Base-by-base conservation (phyloP, 371 early-diverging fungal genomes). In the Mortierella sp. region DNA sequence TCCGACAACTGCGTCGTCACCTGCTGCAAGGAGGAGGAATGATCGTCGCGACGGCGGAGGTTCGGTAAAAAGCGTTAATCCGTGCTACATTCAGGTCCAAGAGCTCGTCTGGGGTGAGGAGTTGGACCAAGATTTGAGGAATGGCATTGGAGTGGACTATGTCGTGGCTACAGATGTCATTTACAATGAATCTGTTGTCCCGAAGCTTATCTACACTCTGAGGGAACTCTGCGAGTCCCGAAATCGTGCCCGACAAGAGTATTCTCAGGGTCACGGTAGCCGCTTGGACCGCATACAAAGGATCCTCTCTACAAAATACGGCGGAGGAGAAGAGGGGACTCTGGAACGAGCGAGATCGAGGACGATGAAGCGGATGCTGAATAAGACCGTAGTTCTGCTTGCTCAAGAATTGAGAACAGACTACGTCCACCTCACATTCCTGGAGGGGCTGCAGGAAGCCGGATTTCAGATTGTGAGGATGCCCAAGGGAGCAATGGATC, bases 81-180 rank as follows among this genome's bases (percentile, higher is more conserved):
- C 68, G 3, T 74, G 68, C 48, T 59, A 56, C 13, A 56, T 74
- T 22, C 74, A 74, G 34, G 53, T 74, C 3, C 74, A 74, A 19
- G 67, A 74, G n/a, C 64, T 74, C 2, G 54, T 64, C 6, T 74
- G 74, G 74, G 68, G 68, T 43, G 68, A 67, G 56, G 68, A 67
- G 27, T 43, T 74, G 50, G 76, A 74, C 19, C 68, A 61, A 27
- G 69, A 67, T 24, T 40, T 74, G 28, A 67, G 46, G 37, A 63
- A 57, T 13, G 68, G 74, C 3, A 25, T 67, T 16, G 74, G 74
- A 2, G 40, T 74, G 17, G 74, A 74, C 21, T 74, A 51, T 44
- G 57, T 74, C 4, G 44, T 74, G 0, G 74, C 74, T 24, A 74
- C 74, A 3, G 74, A 74, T 67, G 74, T 74, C 22, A 63, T 74